Conservation (phyloP, 805 yeast species). For the Metschnikowia vanudenii region DNA sequence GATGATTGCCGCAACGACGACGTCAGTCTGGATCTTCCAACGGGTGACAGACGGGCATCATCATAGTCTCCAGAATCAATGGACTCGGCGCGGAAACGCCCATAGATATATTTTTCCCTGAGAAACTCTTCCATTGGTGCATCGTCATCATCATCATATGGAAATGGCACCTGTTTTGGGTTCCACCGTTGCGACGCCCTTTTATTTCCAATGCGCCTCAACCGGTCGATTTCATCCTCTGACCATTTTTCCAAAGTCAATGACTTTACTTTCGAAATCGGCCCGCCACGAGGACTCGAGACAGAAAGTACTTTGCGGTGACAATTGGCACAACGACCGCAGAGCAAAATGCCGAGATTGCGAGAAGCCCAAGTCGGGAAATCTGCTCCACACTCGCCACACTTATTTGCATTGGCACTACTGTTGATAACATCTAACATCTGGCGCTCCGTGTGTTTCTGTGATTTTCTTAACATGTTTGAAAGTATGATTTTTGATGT, state of each 20-base stretch:
- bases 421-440: conserved; percentile 60
- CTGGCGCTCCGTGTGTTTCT: conserved; percentile 46
- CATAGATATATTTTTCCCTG: conserved; percentile 66
- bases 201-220: conserved; percentile 57
- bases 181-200: conserved; percentile 65
- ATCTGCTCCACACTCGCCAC: conserved; percentile 73
- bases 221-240: conserved; percentile 48
- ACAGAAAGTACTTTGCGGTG: conserved; percentile 54
- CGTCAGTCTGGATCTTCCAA: conserved; percentile 18
- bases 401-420: conserved; percentile 59
- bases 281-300: conserved; percentile 44
- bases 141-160: conserved; percentile 68
- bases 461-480: conserved; percentile 37
- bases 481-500: too few relatives aligned
- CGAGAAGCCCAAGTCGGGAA: conserved; percentile 62
- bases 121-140: conserved; percentile 54
- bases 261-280: conserved; percentile 63
- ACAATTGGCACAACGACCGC: conserved; percentile 82
- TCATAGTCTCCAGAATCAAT: conserved; percentile 22
- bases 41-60: conserved; percentile 8
- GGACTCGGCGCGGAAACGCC: conserved; percentile 50
- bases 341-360: conserved; percentile 65
- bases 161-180: conserved; percentile 63
- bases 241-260: conserved; percentile 73
- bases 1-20: background rate